phyloP scores from a whole-genome alignment of 2,329 filamentous ascomycete genomes.

The Cyphellophora europaea region DNA sequence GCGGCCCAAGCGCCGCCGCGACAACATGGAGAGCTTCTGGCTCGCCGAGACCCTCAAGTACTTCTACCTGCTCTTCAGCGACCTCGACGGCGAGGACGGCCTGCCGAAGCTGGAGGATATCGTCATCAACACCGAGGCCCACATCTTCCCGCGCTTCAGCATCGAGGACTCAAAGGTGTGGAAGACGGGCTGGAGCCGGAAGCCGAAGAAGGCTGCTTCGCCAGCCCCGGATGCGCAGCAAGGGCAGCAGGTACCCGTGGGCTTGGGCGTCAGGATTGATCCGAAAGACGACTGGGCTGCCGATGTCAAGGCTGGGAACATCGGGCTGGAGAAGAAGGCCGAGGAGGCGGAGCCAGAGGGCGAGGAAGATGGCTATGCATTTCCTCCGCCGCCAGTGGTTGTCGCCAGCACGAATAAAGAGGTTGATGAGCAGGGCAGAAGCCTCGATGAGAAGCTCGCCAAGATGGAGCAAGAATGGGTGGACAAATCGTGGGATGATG shows the following conservation, averaged over 20 bases:
- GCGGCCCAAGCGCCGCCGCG: constrained; percentile 26
- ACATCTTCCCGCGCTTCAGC: constrained; percentile 80
- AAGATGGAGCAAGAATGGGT: too few relatives aligned
- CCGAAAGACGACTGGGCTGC: constrained; percentile 1
- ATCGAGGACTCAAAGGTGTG: constrained; percentile 58
- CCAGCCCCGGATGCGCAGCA: neutral
- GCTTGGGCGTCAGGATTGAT: neutral
- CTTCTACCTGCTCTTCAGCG: constrained; percentile 88
- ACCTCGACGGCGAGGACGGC: constrained; percentile 25
- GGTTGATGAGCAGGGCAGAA: too few relatives aligned
- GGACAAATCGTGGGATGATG: neutral
- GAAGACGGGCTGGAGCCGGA: constrained; percentile 63
- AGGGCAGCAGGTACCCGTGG: neutral
- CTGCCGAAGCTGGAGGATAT: constrained; percentile 63
- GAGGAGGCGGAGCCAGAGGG: neutral
- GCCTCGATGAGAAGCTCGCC: too few relatives aligned
- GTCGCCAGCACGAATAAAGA: neutral
- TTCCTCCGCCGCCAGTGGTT: neutral
- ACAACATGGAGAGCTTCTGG: constrained; percentile 99
- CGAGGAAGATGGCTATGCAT: neutral
- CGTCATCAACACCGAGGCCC: constrained; percentile 93
- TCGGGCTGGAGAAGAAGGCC: neutral
- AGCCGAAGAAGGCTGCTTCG: constrained; percentile 1
- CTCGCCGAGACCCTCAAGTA: constrained; percentile 97
- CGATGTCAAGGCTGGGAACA: neutral